Percentiles rank a stretch among this genome's conserved stretches.
phyloP scores from a whole-genome alignment of 768 basidiomycete species.

The Naganishia antarctica region DNA sequence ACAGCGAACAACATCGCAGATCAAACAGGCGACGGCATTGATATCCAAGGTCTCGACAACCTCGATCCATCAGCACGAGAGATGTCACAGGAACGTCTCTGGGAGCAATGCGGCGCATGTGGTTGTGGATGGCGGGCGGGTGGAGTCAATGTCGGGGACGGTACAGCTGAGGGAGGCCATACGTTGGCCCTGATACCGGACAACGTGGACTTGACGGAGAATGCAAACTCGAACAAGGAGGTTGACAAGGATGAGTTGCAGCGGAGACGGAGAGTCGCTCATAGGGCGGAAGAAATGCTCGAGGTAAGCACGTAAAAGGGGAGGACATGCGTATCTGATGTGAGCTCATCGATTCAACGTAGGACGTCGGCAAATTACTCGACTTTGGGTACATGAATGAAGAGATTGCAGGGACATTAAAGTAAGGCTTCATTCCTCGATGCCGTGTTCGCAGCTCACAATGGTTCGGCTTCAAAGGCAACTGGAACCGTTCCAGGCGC shows the following conservation, averaged over 20 bases:
- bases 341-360: not conserved
- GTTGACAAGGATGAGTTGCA: constrained; percentile 58
- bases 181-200: constrained; percentile 6
- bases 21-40: constrained; percentile 64
- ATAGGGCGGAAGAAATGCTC: constrained; percentile 73
- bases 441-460: constrained; percentile 29
- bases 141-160: constrained; percentile 15
- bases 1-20: constrained; percentile 63
- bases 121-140: constrained; percentile 41
- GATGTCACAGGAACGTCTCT: constrained; percentile 52
- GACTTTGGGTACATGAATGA: constrained; percentile 73
- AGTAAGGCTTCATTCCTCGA: constrained; percentile 58
- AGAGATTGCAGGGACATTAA: constrained; percentile 63
- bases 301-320: constrained; percentile 56
- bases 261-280: constrained; percentile 70
- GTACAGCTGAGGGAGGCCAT: constrained; percentile 31
- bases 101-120: constrained; percentile 43
- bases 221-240: constrained; percentile 61
- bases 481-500: constrained; percentile 20
- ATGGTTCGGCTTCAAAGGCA: constrained; percentile 7
- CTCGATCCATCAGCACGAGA: constrained; percentile 58
- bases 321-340: not conserved
- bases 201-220: constrained; percentile 54
- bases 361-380: constrained; percentile 73
- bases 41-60: constrained; percentile 65